phyloP scores from a whole-genome alignment of 495 filamentous ascomycete species.

The Aspergillus leporis region DNA sequence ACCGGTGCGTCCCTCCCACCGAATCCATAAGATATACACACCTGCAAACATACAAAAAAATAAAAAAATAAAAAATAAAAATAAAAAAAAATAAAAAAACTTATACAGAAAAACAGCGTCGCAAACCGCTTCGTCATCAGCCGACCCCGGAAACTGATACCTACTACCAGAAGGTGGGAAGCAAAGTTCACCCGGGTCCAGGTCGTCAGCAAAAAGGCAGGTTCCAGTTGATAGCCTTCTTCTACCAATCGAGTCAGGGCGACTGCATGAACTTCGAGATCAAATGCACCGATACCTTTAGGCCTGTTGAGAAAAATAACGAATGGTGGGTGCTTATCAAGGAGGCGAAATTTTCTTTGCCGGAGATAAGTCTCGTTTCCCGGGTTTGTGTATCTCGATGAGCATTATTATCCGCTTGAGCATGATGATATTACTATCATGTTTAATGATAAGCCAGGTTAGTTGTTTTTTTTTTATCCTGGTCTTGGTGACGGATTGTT shows the following conservation, averaged over 20 bases:
- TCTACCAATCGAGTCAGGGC: background rate
- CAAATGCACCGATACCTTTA: background rate
- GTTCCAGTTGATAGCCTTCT: background rate
- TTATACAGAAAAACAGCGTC: background rate
- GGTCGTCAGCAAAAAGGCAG: background rate
- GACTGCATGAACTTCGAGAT: background rate
- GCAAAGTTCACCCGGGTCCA: conserved; percentile 1
- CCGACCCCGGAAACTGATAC: background rate
- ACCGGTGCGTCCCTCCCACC: background rate
- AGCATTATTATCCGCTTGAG: background rate
- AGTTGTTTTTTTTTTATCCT: background rate
- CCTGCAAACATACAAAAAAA: too few species aligned
- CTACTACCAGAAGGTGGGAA: background rate
- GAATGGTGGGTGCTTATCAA: background rate
- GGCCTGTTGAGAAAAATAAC: background rate
- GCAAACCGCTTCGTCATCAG: background rate
- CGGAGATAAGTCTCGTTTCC: background rate
- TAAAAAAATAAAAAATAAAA: too few species aligned
- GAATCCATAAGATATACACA: too few species aligned
- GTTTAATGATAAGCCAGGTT: background rate
- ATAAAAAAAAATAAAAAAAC: too few species aligned
- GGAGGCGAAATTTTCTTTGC: background rate
- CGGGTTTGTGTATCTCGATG: background rate
- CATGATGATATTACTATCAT: conserved; percentile 1
- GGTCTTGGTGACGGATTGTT: background rate